phyloP scores from a whole-genome alignment of 2,329 filamentous ascomycete species.

The Tolypocladium guangdongense region DNA sequence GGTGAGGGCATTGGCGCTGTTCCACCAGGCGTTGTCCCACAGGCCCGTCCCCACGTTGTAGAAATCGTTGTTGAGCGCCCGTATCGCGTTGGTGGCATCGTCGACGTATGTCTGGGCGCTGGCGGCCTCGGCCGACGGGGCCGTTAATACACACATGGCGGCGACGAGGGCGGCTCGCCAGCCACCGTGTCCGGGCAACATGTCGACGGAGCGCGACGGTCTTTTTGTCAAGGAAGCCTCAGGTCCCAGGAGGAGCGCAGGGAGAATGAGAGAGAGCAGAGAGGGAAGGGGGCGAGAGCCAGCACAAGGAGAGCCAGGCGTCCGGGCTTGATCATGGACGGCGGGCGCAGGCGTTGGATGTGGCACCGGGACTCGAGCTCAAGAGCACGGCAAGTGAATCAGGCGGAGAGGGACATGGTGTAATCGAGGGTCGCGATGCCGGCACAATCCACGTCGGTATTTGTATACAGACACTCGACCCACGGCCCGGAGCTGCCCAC shows the following conservation, averaged over 20 bases:
- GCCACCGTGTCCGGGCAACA: neutral
- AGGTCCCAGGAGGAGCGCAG: neutral
- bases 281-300: neutral
- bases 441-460: neutral
- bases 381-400: neutral
- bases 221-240: neutral
- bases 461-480: neutral
- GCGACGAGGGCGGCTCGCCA: slow-evolving; percentile 12
- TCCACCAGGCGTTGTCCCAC: slow-evolving; percentile 63
- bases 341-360: neutral
- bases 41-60: slow-evolving; percentile 50
- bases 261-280: neutral
- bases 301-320: neutral
- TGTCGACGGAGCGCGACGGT: neutral
- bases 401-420: no score
- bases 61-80: slow-evolving; percentile 43
- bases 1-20: slow-evolving; percentile 56
- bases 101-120: slow-evolving; percentile 17
- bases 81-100: slow-evolving; percentile 21
- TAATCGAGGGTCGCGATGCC: neutral
- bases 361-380: neutral
- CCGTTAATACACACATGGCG: slow-evolving; percentile 8
- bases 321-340: neutral
- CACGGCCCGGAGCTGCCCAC: neutral
- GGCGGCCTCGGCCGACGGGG: slow-evolving; percentile 5